phyloP scores from a whole-genome alignment of 768 basidiomycete genomes.

The Coprinopsis cinerea region DNA sequence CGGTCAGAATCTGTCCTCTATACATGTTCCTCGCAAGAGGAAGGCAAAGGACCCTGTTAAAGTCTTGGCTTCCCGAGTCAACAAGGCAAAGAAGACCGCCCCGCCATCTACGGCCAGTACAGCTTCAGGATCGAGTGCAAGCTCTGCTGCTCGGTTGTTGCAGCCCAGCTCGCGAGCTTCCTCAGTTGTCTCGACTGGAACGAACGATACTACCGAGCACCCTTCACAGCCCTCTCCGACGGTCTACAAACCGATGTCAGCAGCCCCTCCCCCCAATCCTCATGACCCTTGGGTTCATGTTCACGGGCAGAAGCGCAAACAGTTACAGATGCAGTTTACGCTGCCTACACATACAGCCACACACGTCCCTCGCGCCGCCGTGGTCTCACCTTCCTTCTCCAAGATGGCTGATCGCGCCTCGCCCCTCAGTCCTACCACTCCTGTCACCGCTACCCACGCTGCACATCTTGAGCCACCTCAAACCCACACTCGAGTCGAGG shows the following conservation, averaged over 20 bases:
- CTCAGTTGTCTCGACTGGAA: slow-evolving; percentile 39
- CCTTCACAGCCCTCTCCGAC: slow-evolving; percentile 25
- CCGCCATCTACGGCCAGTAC: slow-evolving; percentile 8
- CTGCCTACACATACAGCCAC: neutral
- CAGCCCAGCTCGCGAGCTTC: slow-evolving; percentile 35
- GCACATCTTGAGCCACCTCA: neutral
- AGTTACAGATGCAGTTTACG: slow-evolving; percentile 3
- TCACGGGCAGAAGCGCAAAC: slow-evolving; percentile 17
- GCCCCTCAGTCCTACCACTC: slow-evolving; percentile 1
- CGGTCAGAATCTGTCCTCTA: too few relatives aligned
- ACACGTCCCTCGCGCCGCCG: neutral
- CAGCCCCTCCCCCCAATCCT: slow-evolving; percentile 19
- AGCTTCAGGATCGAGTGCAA: slow-evolving; percentile 33
- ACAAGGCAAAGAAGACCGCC: too few relatives aligned
- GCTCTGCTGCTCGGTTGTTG: slow-evolving; percentile 30
- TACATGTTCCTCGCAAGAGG: too few relatives aligned
- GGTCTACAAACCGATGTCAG: slow-evolving; percentile 17
- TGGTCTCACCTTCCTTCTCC: too few relatives aligned
- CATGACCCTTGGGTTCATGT: slow-evolving; percentile 30
- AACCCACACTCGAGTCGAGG: neutral
- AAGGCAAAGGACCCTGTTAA: slow-evolving; percentile 9
- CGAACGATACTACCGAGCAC: slow-evolving; percentile 21
- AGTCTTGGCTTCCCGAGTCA: slow-evolving; percentile 12
- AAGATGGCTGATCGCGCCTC: neutral
- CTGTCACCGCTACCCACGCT: neutral